A percentile compares a stretch with the other conserved stretches of the same genome.
These are phyloP conservation scores for Coleophoma eucalyptorum DNA, from an alignment of 2,329 filamentous ascomycete species.

Conservation along the genomic window DNA sequence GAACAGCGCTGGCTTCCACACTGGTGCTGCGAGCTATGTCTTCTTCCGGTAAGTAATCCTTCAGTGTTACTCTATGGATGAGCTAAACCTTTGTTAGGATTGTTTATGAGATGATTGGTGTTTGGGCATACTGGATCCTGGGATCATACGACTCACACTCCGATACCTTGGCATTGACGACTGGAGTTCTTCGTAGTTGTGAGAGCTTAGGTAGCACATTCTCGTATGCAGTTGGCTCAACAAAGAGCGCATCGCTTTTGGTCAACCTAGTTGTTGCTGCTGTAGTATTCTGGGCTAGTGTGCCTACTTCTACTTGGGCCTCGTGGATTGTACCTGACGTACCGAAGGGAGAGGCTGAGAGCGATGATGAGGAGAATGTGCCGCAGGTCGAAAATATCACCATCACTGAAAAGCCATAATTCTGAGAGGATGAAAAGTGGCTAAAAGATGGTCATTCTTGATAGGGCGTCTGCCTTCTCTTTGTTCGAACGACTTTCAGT, in stretches of 20 bases:
- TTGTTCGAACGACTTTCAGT: too few relatives aligned
- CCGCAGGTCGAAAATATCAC: background rate
- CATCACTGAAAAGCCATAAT: background rate
- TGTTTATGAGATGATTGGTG: background rate
- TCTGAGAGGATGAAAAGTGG: background rate
- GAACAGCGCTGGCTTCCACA: conserved; percentile 55
- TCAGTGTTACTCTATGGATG: background rate
- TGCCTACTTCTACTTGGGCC: background rate
- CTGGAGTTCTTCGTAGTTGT: conserved; percentile 42
- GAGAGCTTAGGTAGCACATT: conserved; percentile 42
- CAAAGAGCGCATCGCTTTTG: background rate
- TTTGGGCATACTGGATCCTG: background rate
- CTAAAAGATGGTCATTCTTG: too few relatives aligned
- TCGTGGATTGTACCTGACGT: background rate
- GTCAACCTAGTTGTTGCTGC: background rate
- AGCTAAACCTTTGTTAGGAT: background rate
- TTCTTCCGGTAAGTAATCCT: background rate
- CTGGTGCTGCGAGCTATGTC: conserved; percentile 47
- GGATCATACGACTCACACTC: background rate
- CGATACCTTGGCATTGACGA: conserved; percentile 36
- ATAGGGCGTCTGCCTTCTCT: too few relatives aligned
- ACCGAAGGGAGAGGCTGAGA: background rate
- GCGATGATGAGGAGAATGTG: background rate
- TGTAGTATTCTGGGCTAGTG: background rate
- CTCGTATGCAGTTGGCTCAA: conserved; percentile 28